Percentiles rank a stretch among this genome's conserved stretches.
phyloP scores from a whole-genome alignment of 2,329 filamentous ascomycete genomes.

The Cytospora piceae region DNA sequence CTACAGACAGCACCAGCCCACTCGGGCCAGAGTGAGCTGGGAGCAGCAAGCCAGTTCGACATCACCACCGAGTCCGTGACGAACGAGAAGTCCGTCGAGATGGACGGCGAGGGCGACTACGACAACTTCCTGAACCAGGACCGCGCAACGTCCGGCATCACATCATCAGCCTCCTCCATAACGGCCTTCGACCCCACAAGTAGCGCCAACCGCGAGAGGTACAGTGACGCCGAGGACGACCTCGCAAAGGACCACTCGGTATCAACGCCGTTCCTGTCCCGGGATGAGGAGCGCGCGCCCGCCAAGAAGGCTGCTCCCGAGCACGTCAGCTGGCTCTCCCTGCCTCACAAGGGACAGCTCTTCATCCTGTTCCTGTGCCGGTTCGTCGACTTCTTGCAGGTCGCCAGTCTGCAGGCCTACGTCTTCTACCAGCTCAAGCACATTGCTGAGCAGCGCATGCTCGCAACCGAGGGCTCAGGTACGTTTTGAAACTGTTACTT shows the following conservation, averaged over 20 bases:
- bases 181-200: constrained; percentile 26
- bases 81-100: constrained; percentile 20
- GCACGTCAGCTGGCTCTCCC: constrained; percentile 66
- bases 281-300: constrained; percentile 24
- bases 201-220: constrained; percentile 23
- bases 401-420: constrained; percentile 71
- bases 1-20: constrained; percentile 20
- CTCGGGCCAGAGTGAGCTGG: constrained; percentile 22
- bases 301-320: constrained; percentile 23
- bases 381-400: constrained; percentile 73
- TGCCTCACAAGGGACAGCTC: constrained; percentile 73
- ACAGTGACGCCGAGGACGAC: constrained; percentile 26
- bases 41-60: constrained; percentile 25
- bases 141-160: constrained; percentile 1
- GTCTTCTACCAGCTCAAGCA: constrained; percentile 77
- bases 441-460: constrained; percentile 46
- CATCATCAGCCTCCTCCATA: constrained; percentile 27
- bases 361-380: constrained; percentile 70
- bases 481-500: not conserved
- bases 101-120: constrained; percentile 13
- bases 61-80: constrained; percentile 18
- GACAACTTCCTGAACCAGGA: constrained; percentile 26
- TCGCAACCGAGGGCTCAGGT: constrained; percentile 22
- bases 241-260: constrained; percentile 28
- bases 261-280: constrained; percentile 32